phyloP scores from a whole-genome alignment of 2,329 filamentous ascomycete genomes.

The Emmonsiellopsis sp. region DNA sequence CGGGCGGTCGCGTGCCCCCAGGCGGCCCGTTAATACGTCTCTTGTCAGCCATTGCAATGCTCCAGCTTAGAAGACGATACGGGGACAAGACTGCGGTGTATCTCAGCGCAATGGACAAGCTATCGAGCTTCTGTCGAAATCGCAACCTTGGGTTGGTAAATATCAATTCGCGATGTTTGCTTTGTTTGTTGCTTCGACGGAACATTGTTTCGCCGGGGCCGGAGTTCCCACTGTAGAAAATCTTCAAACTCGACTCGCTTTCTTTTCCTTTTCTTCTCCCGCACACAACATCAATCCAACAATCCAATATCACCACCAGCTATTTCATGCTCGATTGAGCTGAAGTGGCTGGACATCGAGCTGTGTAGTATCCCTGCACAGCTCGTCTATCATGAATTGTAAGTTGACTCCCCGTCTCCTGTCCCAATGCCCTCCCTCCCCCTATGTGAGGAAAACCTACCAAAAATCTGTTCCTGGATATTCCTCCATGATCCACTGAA shows the following conservation, averaged over 20 bases:
- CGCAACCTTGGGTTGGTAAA: background rate
- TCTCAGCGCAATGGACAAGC: background rate
- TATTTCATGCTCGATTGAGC: background rate
- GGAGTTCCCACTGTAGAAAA: conserved; percentile 15
- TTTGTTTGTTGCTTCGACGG: conserved; percentile 23
- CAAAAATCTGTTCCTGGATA: conserved; percentile 47
- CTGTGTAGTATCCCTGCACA: background rate
- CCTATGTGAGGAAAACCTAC: conserved; percentile 42
- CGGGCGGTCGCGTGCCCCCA: conserved; percentile 63
- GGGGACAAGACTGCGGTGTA: background rate
- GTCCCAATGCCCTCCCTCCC: background rate
- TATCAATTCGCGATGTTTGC: conserved; percentile 27
- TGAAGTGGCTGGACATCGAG: background rate
- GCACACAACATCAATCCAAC: background rate
- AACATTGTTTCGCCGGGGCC: conserved; percentile 3
- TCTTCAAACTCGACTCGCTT: conserved; percentile 5
- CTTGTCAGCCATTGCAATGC: conserved; percentile 61
- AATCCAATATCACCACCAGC: background rate
- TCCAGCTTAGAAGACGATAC: background rate
- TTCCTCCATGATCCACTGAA: conserved; percentile 43
- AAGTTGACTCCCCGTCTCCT: background rate
- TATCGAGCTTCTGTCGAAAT: background rate
- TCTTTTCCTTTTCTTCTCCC: background rate
- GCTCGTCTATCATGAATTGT: background rate
- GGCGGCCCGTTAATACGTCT: conserved; percentile 82